Conservation (phyloP, 306 rosid genomes). For the Quercus berberidifolia region DNA sequence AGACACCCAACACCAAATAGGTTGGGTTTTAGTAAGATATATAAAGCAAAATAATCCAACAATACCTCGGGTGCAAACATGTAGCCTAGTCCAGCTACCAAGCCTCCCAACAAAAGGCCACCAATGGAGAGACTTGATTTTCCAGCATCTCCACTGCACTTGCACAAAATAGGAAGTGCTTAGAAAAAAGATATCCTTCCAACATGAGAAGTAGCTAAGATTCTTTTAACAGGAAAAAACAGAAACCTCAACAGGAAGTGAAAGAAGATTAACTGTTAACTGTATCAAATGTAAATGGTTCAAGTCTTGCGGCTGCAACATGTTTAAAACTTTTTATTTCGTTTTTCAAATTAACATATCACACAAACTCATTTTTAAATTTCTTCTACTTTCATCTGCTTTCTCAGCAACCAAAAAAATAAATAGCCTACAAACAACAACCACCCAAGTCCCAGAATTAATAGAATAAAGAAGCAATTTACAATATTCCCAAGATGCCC, state of each 20-base stretch:
- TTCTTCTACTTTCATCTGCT: too few relatives aligned
- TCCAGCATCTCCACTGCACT: constrained; percentile 43
- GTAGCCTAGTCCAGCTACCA: constrained; percentile 55
- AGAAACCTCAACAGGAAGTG: neutral
- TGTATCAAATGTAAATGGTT: neutral
- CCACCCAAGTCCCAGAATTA: too few relatives aligned
- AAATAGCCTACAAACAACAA: too few relatives aligned
- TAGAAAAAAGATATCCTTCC: neutral
- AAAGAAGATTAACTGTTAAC: neutral
- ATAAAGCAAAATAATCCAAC: neutral
- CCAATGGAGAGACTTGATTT: constrained; percentile 33
- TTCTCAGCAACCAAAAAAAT: too few relatives aligned
- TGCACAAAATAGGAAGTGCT: constrained; percentile 5
- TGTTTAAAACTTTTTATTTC: too few relatives aligned
- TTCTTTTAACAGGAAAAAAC: neutral
- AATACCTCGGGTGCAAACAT: constrained; percentile 64
- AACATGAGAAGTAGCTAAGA: too few relatives aligned
- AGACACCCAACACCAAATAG: neutral
- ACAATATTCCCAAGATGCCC: too few relatives aligned
- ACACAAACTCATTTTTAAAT: too few relatives aligned
- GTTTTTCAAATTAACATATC: too few relatives aligned
- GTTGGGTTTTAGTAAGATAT: neutral
- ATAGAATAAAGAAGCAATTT: too few relatives aligned
- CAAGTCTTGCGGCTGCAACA: neutral
- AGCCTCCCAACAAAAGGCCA: constrained; percentile 61